A percentile compares a stretch with the other conserved stretches of the same genome.
These are phyloP conservation scores for Cladosporium sp. DNA, from an alignment of 2,329 filamentous ascomycete genomes.

Conservation along the genomic window DNA sequence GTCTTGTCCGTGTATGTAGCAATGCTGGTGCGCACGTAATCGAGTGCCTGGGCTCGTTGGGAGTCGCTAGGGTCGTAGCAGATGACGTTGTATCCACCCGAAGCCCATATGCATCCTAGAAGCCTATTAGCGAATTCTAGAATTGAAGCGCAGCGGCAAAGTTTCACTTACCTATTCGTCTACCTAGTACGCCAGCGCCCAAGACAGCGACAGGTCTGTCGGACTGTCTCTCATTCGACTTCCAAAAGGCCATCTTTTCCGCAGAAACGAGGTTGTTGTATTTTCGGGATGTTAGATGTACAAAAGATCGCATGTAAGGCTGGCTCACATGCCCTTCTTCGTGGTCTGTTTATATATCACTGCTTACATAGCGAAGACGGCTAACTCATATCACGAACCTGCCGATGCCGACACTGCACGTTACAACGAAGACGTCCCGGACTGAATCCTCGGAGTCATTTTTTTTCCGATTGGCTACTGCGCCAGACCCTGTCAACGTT, in stretches of 20 bases:
- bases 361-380: no score
- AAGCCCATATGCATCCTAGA: constrained; percentile 3
- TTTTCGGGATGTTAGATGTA: no score
- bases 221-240: constrained; percentile 87
- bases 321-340: no score
- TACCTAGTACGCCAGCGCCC: constrained; percentile 42
- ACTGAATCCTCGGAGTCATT: no score
- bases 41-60: constrained; percentile 34
- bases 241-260: constrained; percentile 66
- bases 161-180: constrained; percentile 34
- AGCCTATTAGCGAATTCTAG: neutral
- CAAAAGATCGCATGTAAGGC: no score
- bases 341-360: no score
- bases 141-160: neutral
- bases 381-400: no score
- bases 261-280: no score
- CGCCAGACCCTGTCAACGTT: no score
- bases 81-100: constrained; percentile 40
- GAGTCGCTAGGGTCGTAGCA: constrained; percentile 40
- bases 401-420: no score
- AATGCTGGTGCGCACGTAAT: constrained; percentile 38
- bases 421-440: no score
- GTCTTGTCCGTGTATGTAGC: constrained; percentile 18
- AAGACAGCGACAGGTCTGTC: constrained; percentile 81
- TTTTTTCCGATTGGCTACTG: no score